phyloP scores from a whole-genome alignment of 208 protist species.

The Trichomonas gallinae region DNA sequence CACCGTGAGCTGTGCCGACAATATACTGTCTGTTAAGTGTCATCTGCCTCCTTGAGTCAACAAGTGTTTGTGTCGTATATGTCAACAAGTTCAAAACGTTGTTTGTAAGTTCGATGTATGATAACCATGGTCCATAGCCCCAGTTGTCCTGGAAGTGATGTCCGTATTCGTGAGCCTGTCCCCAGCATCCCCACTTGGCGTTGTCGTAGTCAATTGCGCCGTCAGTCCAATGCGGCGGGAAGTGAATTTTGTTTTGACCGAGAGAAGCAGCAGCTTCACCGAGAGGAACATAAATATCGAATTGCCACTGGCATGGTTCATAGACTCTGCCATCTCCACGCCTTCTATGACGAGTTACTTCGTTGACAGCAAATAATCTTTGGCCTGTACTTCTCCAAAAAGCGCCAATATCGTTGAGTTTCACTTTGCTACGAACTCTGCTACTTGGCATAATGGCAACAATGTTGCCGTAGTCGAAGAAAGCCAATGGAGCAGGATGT shows the following conservation, averaged over 20 bases:
- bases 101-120: no score
- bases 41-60: no score
- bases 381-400: background rate
- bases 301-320: background rate
- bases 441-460: no score
- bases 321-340: no score
- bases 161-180: background rate
- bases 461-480: no score
- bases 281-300: background rate
- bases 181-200: background rate
- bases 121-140: background rate
- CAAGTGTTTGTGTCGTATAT: no score
- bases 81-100: no score
- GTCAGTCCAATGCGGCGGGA: background rate
- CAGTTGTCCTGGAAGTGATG: background rate
- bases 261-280: background rate
- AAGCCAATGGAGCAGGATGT: no score
- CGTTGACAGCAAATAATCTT: background rate
- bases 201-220: background rate
- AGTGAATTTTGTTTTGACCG: background rate
- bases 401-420: background rate
- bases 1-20: no score
- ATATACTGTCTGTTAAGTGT: no score
- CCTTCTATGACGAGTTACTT: background rate
- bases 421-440: no score